Base-by-base conservation (phyloP, 2,329 filamentous ascomycete genomes). In the Sporothrix protearum region DNA sequence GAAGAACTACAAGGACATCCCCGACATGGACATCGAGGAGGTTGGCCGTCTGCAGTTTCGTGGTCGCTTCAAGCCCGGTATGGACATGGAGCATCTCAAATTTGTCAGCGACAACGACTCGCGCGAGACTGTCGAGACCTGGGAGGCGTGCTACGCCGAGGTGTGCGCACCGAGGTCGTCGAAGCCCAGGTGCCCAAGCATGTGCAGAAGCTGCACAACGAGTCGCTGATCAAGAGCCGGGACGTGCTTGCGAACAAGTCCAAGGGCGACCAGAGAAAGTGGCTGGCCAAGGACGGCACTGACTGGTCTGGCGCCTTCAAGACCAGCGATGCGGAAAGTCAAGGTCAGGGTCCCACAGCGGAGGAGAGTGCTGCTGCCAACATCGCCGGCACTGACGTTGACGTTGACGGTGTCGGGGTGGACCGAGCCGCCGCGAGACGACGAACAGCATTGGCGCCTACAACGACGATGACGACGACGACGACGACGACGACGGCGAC, bases 231-330 rank as follows among this genome's bases (percentile, higher is more conserved):
- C 0, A 86, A 95, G 69, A 92, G 92, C 1, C 88, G 94, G 14
- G 93, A 97, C 75, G 87, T 97, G 3, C 86, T 97, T 7, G 91
- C 92, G 59, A 85, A 90, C 68, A 91, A 91, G 0, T 83, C 88
- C 9, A 87, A 90, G 47, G 89, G 92, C 68, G 91, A 95, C 73
- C 92, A 91, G 81, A 81, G 87, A 74, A 90, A 87, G 76, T 97
- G 94, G 93, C 84, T 97, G 9, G 84, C 89, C 64, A 92, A 90
- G 78, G 88, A 92, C 73, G 94, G 93, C 1, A 90, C 89, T 2
- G 93, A 97, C 80, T 97, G 94, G 94, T 92, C 87, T 49, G 92
- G 91, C 3, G 92, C 93, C 0, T 97, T 97, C 78, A 93, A 93
- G 0, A 81, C 92, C 72, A 92, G 96, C 61, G 61, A 47, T 85